Evolutionary conservation across 2,329 filamentous ascomycete genomes (phyloP), one percentile per base, ranked within the genome.

Genomic region (Coniochaeta sp.): DNA sequence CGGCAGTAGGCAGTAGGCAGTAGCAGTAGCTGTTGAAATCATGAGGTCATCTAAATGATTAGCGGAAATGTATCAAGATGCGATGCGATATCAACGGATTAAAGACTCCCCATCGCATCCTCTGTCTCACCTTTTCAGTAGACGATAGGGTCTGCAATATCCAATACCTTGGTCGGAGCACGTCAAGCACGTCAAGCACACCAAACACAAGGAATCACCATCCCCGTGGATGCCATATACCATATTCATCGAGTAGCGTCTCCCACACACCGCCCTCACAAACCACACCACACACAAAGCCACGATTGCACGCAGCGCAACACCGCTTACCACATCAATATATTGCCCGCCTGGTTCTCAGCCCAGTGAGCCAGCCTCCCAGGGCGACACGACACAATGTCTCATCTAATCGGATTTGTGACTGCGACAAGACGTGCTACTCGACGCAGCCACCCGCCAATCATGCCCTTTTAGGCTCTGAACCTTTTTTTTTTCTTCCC

Each of bases 361-460:
- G 54, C 54, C 54, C 54, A 56, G 54, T 56, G 54, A 56, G 54
- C 28, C 54, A 38, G 30, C 54, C 54, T 56, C 34, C 19, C 34
- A 38, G 19, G 32, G 54, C 54, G 54, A 56, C 54, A 56, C 54
- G 34, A 56, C n/a, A 56, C 54, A 56, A 36, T 56, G 54, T 56
- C 54, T 56, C 54, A 34, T 56, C 54, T 56, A 22, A 56, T 56
- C 54, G 54, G 54, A 56, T 56, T 38, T 34, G 54, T 22, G n/a
- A 38, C 30, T n/a, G 17, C 19, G 54, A 9, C 54, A 36, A 8
- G 10, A 4, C 14, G 28, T 36, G 17, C 9, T 28, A 14, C 30
- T 14, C 30, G 17, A n/a, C 38, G 54, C 54, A 56, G 34, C 54
- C n/a, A 56, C 54, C 28, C 17, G 54, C 54, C 28, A 56, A 38